These are phyloP conservation scores for Penicillium polonicum DNA, from an alignment of 2,329 filamentous ascomycete species.

Conservation along the genomic window DNA sequence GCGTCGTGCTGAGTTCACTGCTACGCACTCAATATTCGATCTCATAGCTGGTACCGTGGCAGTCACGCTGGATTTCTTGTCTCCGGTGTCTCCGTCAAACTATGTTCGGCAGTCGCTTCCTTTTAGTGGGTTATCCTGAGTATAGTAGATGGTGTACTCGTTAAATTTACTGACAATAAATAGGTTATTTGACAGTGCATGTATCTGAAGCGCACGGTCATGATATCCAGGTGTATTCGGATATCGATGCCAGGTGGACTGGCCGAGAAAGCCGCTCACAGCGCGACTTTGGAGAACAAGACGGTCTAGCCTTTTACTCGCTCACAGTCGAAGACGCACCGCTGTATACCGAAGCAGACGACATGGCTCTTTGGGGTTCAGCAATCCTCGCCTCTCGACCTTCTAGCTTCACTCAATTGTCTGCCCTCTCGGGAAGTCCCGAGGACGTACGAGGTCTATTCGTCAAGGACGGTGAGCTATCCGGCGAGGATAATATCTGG, in stretches of 20 bases:
- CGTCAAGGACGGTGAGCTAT: conserved; percentile 31
- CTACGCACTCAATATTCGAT: conserved; percentile 44
- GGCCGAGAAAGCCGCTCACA: conserved; percentile 32
- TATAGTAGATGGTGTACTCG: background rate
- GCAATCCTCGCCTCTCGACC: conserved; percentile 42
- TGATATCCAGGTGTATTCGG: conserved; percentile 43
- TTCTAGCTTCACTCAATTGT: conserved; percentile 26
- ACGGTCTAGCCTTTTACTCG: conserved; percentile 32
- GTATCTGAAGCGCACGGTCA: conserved; percentile 25
- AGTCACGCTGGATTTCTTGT: conserved; percentile 47
- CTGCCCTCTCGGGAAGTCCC: conserved; percentile 32
- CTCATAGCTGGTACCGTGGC: conserved; percentile 37
- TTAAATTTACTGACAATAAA: conserved; percentile 6
- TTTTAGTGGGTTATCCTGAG: conserved; percentile 32
- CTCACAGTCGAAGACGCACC: conserved; percentile 33
- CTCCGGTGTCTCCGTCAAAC: conserved; percentile 45
- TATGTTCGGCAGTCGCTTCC: conserved; percentile 47
- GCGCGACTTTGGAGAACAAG: conserved; percentile 26
- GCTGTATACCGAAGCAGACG: conserved; percentile 36
- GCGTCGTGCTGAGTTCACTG: conserved; percentile 40
- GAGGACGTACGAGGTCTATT: conserved; percentile 35
- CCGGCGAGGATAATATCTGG: conserved; percentile 26
- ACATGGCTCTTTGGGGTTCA: conserved; percentile 47
- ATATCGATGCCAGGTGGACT: conserved; percentile 48
- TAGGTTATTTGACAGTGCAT: conserved; percentile 44